Percentiles rank a stretch among this genome's conserved stretches.
phyloP scores from a whole-genome alignment of 1,284 basidiomycete species.

The Bondarzewia mesenterica region DNA sequence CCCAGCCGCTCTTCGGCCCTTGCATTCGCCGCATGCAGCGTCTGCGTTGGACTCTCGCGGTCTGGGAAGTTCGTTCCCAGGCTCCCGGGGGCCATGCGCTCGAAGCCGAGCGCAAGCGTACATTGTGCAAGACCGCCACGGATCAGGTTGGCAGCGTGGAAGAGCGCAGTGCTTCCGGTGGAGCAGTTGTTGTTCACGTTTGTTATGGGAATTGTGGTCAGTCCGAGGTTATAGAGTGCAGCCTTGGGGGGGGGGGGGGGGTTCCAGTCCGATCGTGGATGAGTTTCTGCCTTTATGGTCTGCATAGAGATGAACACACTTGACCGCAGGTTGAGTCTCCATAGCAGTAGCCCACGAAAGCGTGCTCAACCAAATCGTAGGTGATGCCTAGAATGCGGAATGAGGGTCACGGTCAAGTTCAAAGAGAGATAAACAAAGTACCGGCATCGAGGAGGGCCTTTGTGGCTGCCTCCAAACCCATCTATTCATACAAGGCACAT shows the following conservation, averaged over 20 bases:
- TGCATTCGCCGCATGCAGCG: slow-evolving; percentile 34
- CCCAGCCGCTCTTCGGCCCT: slow-evolving; percentile 53
- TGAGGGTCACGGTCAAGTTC: too few species aligned
- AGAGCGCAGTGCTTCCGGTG: slow-evolving; percentile 70
- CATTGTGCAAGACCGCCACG: slow-evolving; percentile 70
- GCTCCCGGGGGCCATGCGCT: slow-evolving; percentile 79
- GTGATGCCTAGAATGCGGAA: slow-evolving; percentile 47
- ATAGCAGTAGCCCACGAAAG: slow-evolving; percentile 75
- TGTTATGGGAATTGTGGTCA: slow-evolving; percentile 80
- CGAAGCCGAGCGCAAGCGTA: slow-evolving; percentile 79
- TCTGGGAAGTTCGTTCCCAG: slow-evolving; percentile 56
- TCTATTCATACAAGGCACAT: slow-evolving; percentile 28
- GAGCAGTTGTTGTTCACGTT: slow-evolving; percentile 87
- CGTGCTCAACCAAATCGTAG: slow-evolving; percentile 72
- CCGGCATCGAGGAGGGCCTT: slow-evolving; percentile 84
- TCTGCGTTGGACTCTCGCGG: slow-evolving; percentile 47
- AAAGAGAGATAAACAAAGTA: too few species aligned
- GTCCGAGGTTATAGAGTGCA: slow-evolving; percentile 78
- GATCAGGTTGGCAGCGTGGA: slow-evolving; percentile 60
- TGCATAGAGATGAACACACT: slow-evolving; percentile 26
- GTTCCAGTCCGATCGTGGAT: not conserved
- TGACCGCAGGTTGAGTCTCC: slow-evolving; percentile 81
- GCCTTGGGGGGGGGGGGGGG: slow-evolving; percentile 30
- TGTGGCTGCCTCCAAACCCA: slow-evolving; percentile 77
- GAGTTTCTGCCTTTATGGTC: too few species aligned